Percentiles rank a stretch among this genome's conserved stretches.
Conservation (phyloP, 208 protist genomes). For the Acanthamoeba healyi region DNA sequence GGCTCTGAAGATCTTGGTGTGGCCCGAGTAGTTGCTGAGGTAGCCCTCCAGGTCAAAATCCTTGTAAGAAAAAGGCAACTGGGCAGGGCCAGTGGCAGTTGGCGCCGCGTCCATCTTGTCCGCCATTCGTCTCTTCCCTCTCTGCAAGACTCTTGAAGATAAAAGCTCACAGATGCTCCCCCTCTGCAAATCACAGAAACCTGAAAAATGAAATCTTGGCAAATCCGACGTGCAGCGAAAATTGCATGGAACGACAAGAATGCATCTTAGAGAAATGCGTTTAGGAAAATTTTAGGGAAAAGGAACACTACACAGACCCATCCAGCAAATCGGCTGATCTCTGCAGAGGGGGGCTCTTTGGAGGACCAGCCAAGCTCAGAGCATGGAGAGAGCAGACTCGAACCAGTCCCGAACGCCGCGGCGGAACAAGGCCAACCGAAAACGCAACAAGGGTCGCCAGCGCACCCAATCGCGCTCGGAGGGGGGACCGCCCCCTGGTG, state of each 20-base stretch:
- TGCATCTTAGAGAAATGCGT: too few relatives aligned
- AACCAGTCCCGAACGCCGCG: neutral
- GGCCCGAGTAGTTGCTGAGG: constrained; percentile 81
- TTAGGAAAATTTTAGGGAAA: too few relatives aligned
- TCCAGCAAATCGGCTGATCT: too few relatives aligned
- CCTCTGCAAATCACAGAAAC: too few relatives aligned
- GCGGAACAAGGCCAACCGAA: neutral
- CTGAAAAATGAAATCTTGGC: too few relatives aligned
- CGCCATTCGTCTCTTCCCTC: too few relatives aligned
- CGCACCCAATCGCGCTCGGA: neutral
- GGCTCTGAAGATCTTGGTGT: constrained; percentile 80
- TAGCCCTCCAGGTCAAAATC: constrained; percentile 84
- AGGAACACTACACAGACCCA: too few relatives aligned
- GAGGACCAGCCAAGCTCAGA: neutral
- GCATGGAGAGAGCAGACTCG: neutral
- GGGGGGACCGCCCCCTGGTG: neutral
- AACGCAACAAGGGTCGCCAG: neutral
- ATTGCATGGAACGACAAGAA: too few relatives aligned
- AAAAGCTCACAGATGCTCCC: too few relatives aligned
- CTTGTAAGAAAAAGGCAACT: neutral
- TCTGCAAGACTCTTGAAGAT: too few relatives aligned
- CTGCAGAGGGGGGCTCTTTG: too few relatives aligned
- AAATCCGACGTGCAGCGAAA: too few relatives aligned
- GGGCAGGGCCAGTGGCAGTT: neutral
- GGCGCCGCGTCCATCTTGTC: neutral